phyloP scores from a whole-genome alignment of 352 stramenopile genomes.

The Globisporangium paroecandrum region DNA sequence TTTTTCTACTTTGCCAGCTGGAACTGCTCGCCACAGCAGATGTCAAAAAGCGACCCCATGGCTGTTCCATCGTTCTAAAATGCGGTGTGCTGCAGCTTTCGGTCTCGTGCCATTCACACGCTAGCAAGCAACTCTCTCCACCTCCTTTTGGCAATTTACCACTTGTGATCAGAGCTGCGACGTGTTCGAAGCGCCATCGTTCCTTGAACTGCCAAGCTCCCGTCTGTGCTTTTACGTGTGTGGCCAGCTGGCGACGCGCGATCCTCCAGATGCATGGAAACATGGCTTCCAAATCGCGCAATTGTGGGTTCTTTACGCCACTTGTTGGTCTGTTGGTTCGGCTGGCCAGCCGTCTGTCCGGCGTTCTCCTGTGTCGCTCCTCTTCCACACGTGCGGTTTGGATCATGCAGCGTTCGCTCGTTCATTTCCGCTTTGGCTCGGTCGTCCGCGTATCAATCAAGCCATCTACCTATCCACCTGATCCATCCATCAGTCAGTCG shows the following conservation, averaged over 20 bases:
- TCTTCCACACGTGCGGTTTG: neutral
- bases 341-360: too few species aligned
- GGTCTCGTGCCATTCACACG: neutral
- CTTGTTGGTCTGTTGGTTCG: too few species aligned
- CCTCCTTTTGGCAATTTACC: neutral
- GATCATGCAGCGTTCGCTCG: neutral
- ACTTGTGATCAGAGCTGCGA: neutral
- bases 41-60: neutral
- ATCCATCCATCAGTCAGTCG: neutral
- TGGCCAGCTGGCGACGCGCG: neutral
- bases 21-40: neutral
- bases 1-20: neutral
- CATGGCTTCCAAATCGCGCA: conserved; percentile 4
- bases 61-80: neutral
- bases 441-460: neutral
- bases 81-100: neutral
- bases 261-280: neutral
- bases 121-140: neutral
- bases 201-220: neutral
- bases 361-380: neutral
- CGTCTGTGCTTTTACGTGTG: conserved; percentile 1
- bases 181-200: neutral
- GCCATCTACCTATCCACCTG: neutral
- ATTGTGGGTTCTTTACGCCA: conserved; percentile 1
- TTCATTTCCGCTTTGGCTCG: conserved; percentile 1